These are phyloP conservation scores for Heliosperma pusillum DNA, from an alignment of 148 eudicot species.

Conservation along the genomic window DNA sequence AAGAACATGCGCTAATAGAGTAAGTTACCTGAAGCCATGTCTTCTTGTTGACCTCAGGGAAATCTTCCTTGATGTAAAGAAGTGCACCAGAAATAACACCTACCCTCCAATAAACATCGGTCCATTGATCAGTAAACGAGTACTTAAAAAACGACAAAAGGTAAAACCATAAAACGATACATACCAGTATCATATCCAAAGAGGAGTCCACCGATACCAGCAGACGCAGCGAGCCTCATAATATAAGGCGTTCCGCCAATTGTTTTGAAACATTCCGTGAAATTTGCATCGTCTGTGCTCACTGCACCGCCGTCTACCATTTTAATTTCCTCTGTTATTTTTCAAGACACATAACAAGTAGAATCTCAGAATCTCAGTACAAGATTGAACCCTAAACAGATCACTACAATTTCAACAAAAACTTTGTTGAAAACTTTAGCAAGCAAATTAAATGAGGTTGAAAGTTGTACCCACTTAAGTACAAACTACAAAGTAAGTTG, in stretches of 20 bases:
- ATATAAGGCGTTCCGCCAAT: constrained; percentile 19
- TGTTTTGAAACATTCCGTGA: constrained; percentile 20
- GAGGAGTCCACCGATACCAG: constrained; percentile 20
- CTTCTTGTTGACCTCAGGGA: constrained; percentile 16
- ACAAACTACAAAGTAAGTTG: background rate
- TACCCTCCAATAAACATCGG: background rate
- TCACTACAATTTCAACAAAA: background rate
- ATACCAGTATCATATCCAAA: constrained; percentile 21
- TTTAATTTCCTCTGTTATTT: background rate
- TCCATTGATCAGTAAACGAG: background rate
- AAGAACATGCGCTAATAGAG: background rate
- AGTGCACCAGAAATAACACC: constrained; percentile 27
- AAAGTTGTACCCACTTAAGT: background rate
- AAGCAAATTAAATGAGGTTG: background rate
- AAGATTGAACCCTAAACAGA: background rate
- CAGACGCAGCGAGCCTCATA: constrained; percentile 23
- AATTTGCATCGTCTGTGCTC: constrained; percentile 3
- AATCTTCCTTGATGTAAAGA: constrained; percentile 26
- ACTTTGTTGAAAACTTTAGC: background rate
- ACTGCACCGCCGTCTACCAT: constrained; percentile 16
- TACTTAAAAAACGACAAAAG: background rate
- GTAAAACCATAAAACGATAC: background rate
- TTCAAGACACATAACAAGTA: background rate
- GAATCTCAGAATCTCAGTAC: background rate
- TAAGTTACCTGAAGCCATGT: constrained; percentile 23